Conservation (phyloP, 805 yeast genomes). For the Lipomyces yamadae region DNA sequence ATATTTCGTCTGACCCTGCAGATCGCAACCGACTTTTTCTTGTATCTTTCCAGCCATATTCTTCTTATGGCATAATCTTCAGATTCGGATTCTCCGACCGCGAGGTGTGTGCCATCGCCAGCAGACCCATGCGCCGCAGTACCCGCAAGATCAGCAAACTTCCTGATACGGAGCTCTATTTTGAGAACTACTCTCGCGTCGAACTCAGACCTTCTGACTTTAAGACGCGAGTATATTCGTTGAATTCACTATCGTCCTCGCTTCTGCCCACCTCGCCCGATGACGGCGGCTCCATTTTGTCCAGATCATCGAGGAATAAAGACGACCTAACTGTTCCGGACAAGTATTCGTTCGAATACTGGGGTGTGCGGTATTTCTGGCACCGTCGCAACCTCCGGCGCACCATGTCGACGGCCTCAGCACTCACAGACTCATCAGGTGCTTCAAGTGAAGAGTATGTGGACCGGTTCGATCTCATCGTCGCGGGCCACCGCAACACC, state of each 20-base stretch:
- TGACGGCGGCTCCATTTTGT: neutral
- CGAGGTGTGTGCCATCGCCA: neutral
- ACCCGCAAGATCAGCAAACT: neutral
- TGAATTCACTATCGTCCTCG: constrained; percentile 1
- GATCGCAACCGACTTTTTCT: constrained; percentile 7
- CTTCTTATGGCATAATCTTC: neutral
- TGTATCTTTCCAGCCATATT: neutral
- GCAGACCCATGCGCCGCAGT: neutral
- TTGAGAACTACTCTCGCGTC: constrained; percentile 8
- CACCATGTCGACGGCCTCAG: constrained; percentile 1
- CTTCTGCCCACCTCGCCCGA: neutral
- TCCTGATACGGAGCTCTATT: neutral
- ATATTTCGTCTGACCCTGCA: constrained; percentile 2
- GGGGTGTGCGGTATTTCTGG: constrained; percentile 11
- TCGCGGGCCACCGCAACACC: neutral
- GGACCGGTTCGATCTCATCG: neutral
- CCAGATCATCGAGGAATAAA: neutral
- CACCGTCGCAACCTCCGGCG: constrained; percentile 3
- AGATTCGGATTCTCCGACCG: neutral
- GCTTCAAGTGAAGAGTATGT: neutral
- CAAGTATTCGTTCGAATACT: constrained; percentile 9
- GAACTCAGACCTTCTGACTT: constrained; percentile 4
- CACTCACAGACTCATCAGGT: neutral
- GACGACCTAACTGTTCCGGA: neutral
- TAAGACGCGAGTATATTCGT: neutral